Conservation (phyloP, 306 rosid genomes). For the Morella rubra region DNA sequence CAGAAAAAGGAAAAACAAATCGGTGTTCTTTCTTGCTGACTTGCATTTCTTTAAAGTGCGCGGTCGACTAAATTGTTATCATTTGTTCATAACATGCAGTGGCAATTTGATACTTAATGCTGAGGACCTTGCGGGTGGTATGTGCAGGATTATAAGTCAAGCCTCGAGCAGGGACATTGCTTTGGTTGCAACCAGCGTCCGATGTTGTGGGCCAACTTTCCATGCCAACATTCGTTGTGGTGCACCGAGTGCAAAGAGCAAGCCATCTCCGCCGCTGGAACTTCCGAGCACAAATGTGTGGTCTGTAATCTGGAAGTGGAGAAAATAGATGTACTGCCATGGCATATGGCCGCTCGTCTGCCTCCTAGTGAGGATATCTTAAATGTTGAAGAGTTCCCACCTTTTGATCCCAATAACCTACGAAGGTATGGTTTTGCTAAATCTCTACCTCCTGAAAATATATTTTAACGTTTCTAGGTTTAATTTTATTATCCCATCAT, state of each 20-base stretch:
- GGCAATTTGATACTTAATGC: not conserved
- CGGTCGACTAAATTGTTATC: not conserved
- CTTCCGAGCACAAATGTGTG: conserved; percentile 36
- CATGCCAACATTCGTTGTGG: conserved; percentile 46
- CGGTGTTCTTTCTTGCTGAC: conserved; percentile 38
- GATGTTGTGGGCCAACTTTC: conserved; percentile 43
- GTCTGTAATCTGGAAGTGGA: conserved; percentile 35
- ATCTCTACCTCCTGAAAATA: not conserved
- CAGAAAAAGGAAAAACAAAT: conserved; percentile 26
- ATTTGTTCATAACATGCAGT: not conserved
- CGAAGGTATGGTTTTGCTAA: conserved; percentile 16
- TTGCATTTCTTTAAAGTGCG: conserved; percentile 40
- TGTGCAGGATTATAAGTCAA: conserved; percentile 30
- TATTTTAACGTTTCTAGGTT: not conserved
- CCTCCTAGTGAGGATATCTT: not conserved
- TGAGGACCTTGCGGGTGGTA: not conserved
- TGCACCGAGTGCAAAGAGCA: conserved; percentile 35
- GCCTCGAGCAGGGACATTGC: conserved; percentile 30
- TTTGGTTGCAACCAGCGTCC: conserved; percentile 32
- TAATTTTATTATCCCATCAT: not conserved
- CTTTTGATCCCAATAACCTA: conserved; percentile 10
- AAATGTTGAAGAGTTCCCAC: conserved; percentile 22
- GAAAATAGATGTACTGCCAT: conserved; percentile 13
- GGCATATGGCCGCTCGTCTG: not conserved
- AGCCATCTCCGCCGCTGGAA: conserved; percentile 28